These are phyloP conservation scores for Daldinia vernicosa DNA, from an alignment of 495 filamentous ascomycete species.

Conservation along the genomic window DNA sequence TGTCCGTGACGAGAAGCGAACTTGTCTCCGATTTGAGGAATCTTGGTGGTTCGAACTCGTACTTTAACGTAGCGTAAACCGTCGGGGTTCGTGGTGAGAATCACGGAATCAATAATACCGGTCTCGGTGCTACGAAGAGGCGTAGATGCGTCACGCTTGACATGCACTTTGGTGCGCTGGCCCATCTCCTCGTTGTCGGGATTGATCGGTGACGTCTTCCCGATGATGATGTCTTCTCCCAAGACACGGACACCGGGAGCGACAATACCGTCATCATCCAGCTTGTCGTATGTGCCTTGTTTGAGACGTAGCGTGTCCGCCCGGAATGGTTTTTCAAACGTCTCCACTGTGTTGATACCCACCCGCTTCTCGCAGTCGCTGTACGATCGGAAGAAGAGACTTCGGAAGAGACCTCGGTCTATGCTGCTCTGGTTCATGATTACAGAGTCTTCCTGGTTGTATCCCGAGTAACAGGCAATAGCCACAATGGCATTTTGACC, in stretches of 20 bases:
- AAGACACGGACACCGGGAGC: slow-evolving; percentile 92
- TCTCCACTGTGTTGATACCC: slow-evolving; percentile 86
- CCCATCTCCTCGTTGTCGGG: slow-evolving; percentile 94
- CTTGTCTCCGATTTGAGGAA: slow-evolving; percentile 98
- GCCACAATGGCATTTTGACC: slow-evolving; percentile 99
- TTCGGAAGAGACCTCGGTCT: slow-evolving; percentile 95
- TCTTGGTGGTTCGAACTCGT: slow-evolving; percentile 94
- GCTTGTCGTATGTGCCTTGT: slow-evolving; percentile 96
- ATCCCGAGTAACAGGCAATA: slow-evolving; percentile 97
- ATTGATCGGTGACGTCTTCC: slow-evolving; percentile 93
- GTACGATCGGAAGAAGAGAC: slow-evolving; percentile 97
- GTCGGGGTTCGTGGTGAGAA: slow-evolving; percentile 91
- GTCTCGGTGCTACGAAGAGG: slow-evolving; percentile 94
- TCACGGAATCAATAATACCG: slow-evolving; percentile 92
- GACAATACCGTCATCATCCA: slow-evolving; percentile 94
- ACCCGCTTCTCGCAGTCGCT: slow-evolving; percentile 95
- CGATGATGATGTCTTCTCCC: slow-evolving; percentile 98
- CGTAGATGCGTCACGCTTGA: slow-evolving; percentile 93
- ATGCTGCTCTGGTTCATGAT: slow-evolving; percentile 99
- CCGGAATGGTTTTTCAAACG: slow-evolving; percentile 94
- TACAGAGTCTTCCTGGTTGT: slow-evolving; percentile 99
- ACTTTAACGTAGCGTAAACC: slow-evolving; percentile 95
- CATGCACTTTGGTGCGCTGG: slow-evolving; percentile 85
- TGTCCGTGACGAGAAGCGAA: slow-evolving; percentile 99
- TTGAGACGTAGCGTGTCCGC: slow-evolving; percentile 87